Conservation (phyloP, 179 eudicot genomes). For the Drosera spatulata region DNA sequence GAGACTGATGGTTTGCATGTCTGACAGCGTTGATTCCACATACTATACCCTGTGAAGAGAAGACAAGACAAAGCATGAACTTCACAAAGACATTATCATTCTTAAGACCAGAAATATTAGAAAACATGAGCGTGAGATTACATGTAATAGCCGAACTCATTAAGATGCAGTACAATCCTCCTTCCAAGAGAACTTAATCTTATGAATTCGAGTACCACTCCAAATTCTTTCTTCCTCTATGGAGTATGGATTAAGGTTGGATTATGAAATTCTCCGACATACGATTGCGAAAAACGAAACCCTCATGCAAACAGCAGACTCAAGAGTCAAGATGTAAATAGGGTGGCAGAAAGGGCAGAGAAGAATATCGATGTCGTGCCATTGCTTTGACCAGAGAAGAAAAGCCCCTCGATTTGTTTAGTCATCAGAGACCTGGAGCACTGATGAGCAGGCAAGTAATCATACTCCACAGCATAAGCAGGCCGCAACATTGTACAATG, state of each 20-base stretch:
- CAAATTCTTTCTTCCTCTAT: too few relatives aligned
- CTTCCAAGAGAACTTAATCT: too few relatives aligned
- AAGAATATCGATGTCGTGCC: slow-evolving; percentile 49
- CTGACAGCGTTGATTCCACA: slow-evolving; percentile 99
- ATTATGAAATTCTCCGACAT: too few relatives aligned
- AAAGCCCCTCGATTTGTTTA: slow-evolving; percentile 87
- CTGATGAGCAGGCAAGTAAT: slow-evolving; percentile 93
- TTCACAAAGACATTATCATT: neutral
- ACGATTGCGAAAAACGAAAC: too few relatives aligned
- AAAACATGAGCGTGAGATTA: too few relatives aligned
- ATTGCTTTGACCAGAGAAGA: slow-evolving; percentile 98
- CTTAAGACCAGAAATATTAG: neutral
- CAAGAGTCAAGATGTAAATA: too few relatives aligned
- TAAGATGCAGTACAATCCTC: too few relatives aligned
- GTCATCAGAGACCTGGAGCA: slow-evolving; percentile 98
- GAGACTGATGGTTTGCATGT: slow-evolving; percentile 71
- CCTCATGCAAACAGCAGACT: too few relatives aligned
- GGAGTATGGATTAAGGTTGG: too few relatives aligned
- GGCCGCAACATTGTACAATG: slow-evolving; percentile 96
- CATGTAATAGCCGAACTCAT: too few relatives aligned
- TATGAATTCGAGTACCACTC: too few relatives aligned
- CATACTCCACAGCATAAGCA: slow-evolving; percentile 98
- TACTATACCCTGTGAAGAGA: slow-evolving; percentile 54
- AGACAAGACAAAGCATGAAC: slow-evolving; percentile 9
- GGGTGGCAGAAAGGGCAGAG: too few relatives aligned